Percentiles rank a stretch among this genome's conserved stretches.
These are phyloP conservation scores for Trypanosomatidae sp. DNA, from an alignment of 208 protist genomes.

Conservation along the genomic window DNA sequence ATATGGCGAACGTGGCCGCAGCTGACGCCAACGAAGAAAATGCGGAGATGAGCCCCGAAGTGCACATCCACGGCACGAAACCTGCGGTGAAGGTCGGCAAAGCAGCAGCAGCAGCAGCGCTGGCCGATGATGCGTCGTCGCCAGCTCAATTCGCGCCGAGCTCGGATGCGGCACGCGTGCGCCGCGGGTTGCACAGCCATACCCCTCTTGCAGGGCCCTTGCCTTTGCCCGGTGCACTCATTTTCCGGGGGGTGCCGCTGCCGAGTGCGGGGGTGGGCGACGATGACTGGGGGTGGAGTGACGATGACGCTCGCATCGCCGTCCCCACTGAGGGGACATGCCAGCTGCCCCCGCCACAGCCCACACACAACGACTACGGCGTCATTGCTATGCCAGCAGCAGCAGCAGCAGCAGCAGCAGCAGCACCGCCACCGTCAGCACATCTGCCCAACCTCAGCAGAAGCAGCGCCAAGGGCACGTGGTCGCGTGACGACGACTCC, in stretches of 20 bases:
- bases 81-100: not conserved
- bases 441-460: not conserved
- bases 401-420: too few species aligned
- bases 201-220: not conserved
- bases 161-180: not conserved
- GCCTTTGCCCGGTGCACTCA: not conserved
- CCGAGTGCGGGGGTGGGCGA: not conserved
- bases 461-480: not conserved
- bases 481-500: constrained; percentile 8
- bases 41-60: not conserved
- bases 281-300: constrained; percentile 11
- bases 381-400: not conserved
- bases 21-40: constrained; percentile 9
- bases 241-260: not conserved
- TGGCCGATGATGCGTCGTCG: not conserved
- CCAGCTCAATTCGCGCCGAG: not conserved
- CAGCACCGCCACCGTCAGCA: not conserved
- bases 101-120: not conserved
- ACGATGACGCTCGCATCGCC: not conserved
- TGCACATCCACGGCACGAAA: not conserved
- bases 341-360: not conserved
- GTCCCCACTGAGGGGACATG: not conserved
- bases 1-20: not conserved
- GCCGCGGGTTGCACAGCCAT: not conserved
- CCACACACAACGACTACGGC: not conserved